Percentiles rank a stretch among this genome's conserved stretches.
These are phyloP conservation scores for Cenchrus americanus DNA, from an alignment of 176 grass and related monocot species.

Conservation along the genomic window DNA sequence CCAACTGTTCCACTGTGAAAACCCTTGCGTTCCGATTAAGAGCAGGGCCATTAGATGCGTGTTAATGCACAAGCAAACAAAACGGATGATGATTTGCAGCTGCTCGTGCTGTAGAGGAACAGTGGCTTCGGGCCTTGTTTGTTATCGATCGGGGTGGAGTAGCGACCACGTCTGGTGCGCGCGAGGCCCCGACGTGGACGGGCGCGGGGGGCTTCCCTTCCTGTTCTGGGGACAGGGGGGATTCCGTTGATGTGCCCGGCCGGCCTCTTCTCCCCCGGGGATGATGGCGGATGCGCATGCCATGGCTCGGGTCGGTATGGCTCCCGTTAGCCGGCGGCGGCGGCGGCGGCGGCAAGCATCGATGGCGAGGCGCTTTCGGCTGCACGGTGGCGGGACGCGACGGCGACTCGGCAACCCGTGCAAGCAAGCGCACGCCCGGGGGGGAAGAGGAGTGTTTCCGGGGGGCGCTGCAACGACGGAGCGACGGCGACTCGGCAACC, in stretches of 20 bases:
- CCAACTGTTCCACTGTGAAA: background rate
- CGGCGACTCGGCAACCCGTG: slow-evolving; percentile 47
- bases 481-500: slow-evolving; percentile 41
- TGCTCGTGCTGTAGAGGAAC: background rate
- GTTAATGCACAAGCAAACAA: no score
- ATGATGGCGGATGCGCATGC: no score
- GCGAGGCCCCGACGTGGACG: background rate
- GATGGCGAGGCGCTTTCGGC: slow-evolving; percentile 25
- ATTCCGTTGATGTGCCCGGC: background rate
- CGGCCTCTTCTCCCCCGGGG: background rate
- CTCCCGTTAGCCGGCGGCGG: background rate
- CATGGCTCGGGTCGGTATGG: background rate
- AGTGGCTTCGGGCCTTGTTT: background rate
- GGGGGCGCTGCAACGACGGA: background rate
- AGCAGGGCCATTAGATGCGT: slow-evolving; percentile 2
- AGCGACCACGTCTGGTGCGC: background rate
- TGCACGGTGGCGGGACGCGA: slow-evolving; percentile 39
- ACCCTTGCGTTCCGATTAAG: background rate
- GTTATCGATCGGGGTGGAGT: slow-evolving; percentile 10
- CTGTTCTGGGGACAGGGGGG: slow-evolving; percentile 15
- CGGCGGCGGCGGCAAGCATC: background rate
- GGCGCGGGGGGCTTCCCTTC: background rate
- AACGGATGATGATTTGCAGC: background rate
- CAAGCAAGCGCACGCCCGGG: background rate
- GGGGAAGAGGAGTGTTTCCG: background rate